These are phyloP conservation scores for Pezicula rhizophila DNA, from an alignment of 2,329 filamentous ascomycete species.

Conservation along the genomic window DNA sequence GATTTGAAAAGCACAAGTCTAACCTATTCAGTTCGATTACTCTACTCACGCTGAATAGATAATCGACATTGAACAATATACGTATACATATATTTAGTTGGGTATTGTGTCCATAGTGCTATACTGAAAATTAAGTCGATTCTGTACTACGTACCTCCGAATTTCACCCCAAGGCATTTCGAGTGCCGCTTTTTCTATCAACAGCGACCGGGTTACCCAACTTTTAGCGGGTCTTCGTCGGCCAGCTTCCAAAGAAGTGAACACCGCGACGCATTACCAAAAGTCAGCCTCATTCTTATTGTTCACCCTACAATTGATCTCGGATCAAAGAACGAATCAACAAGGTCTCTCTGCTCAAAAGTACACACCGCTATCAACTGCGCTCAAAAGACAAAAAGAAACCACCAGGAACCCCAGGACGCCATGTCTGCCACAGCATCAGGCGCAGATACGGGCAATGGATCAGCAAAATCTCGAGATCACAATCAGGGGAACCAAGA, in stretches of 20 bases:
- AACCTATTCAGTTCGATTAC: background rate
- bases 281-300: no score
- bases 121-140: no score
- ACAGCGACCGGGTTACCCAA: no score
- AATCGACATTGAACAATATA: no score
- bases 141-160: background rate
- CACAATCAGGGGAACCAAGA: conserved; percentile 53
- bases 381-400: background rate
- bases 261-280: background rate
- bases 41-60: no score
- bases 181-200: no score
- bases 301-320: no score
- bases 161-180: background rate
- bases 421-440: conserved; percentile 32
- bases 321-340: no score
- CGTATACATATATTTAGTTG: no score
- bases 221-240: background rate
- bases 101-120: no score
- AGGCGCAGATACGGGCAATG: conserved; percentile 32
- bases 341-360: background rate
- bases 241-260: background rate
- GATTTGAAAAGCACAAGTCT: no score
- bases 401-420: background rate
- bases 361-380: background rate
- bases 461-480: conserved; percentile 33